Evolutionary conservation across 495 filamentous ascomycete species (phyloP).

Genomic region (Aspergillus panamensis): DNA sequence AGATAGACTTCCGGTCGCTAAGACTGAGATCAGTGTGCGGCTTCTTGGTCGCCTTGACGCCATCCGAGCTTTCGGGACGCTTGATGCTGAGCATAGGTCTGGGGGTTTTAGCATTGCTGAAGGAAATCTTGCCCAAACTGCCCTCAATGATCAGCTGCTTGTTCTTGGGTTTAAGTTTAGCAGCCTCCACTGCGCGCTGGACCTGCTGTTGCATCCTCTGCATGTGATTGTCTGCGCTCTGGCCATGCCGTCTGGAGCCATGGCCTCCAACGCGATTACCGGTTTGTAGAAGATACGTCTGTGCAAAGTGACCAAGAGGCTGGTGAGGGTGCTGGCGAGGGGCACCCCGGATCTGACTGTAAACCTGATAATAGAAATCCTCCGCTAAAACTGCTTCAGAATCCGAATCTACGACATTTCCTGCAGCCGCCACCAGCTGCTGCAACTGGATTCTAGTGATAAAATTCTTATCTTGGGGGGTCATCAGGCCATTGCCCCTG

Average conservation of each 20-base stretch:
- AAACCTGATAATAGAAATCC: conserved; percentile 99
- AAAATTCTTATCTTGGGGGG: conserved; percentile 98
- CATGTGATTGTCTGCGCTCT: conserved; percentile 89
- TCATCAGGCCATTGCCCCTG: conserved; percentile 96
- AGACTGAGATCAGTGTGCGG: conserved; percentile 47
- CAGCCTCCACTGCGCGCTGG: conserved; percentile 92
- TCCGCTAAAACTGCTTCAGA: conserved; percentile 77
- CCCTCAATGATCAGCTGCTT: conserved; percentile 98
- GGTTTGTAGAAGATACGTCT: conserved; percentile 95
- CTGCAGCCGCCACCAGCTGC: conserved; percentile 88
- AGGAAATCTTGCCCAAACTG: conserved; percentile 97
- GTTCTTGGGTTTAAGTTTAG: conserved; percentile 94
- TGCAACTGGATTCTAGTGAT: conserved; percentile 97
- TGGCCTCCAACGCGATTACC: conserved; percentile 69
- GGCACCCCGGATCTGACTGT: conserved; percentile 85
- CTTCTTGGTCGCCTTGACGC: conserved; percentile 43
- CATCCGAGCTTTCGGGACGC: conserved; percentile 67
- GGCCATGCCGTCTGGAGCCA: conserved; percentile 60
- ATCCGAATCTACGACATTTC: conserved; percentile 74
- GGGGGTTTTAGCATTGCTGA: conserved; percentile 96
- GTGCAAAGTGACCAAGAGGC: conserved; percentile 90
- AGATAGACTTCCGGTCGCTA: conserved; percentile 74
- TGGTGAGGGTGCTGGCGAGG: conserved; percentile 84
- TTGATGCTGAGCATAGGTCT: conserved; percentile 94
- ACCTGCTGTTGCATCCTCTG: conserved; percentile 99